phyloP scores from a whole-genome alignment of 495 filamentous ascomycete genomes.

The Tuber umbilicatum region DNA sequence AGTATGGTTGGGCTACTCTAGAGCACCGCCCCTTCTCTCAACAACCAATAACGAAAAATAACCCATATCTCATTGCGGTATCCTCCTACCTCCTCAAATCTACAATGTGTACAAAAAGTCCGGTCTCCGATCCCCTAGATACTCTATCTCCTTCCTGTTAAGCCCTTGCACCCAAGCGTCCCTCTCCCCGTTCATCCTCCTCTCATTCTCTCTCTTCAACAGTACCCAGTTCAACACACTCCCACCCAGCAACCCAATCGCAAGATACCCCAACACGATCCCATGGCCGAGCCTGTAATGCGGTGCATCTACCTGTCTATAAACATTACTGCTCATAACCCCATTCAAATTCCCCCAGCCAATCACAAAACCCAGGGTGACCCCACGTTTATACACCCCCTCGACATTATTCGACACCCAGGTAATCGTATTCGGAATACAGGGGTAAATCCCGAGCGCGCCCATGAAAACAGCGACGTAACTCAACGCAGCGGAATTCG shows the following conservation, averaged over 20 bases:
- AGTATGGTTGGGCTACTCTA: not conserved
- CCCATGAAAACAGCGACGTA: conserved; percentile 83
- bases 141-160: conserved; percentile 53
- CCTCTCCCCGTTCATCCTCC: conserved; percentile 56
- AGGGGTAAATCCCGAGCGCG: conserved; percentile 85
- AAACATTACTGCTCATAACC: conserved; percentile 43
- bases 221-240: conserved; percentile 59
- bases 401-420: conserved; percentile 89
- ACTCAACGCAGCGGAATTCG: conserved; percentile 54
- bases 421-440: conserved; percentile 82
- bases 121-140: conserved; percentile 65
- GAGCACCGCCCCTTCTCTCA: not conserved
- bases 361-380: conserved; percentile 78
- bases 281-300: conserved; percentile 55
- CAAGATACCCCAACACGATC: conserved; percentile 56
- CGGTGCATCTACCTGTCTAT: conserved; percentile 52
- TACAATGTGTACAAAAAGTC: conserved; percentile 73
- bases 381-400: conserved; percentile 86
- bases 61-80: not conserved
- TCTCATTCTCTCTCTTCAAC: conserved; percentile 60
- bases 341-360: conserved; percentile 83
- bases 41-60: not conserved
- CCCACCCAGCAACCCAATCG: conserved; percentile 55
- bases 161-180: conserved; percentile 62
- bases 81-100: not conserved